Conservation (phyloP, 345 rosid genomes). For the Syzygium oleosum region DNA sequence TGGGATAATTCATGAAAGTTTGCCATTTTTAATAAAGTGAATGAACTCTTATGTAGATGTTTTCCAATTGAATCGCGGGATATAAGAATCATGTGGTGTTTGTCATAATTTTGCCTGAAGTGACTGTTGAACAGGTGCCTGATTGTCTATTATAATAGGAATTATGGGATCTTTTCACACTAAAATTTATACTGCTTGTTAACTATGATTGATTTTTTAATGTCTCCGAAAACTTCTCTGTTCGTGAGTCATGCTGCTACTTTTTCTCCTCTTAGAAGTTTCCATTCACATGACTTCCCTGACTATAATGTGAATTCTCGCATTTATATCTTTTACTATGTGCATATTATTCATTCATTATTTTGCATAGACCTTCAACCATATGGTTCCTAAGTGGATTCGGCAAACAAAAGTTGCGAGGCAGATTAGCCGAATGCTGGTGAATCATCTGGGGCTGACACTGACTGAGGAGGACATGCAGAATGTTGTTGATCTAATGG, state of each 20-base stretch:
- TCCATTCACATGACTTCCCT: neutral
- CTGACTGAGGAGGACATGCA: conserved; percentile 59
- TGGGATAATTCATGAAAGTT: neutral
- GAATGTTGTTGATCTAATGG: conserved; percentile 89
- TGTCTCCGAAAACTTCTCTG: neutral
- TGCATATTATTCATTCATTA: neutral
- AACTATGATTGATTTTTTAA: neutral
- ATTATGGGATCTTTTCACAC: neutral
- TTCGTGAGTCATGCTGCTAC: neutral
- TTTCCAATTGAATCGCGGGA: neutral
- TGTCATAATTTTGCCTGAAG: no score
- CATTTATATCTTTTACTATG: neutral
- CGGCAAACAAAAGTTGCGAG: conserved; percentile 45
- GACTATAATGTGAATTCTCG: neutral
- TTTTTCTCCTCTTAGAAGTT: neutral
- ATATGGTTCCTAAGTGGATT: conserved; percentile 61
- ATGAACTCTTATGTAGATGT: neutral
- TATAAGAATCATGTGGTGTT: no score
- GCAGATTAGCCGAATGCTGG: conserved; percentile 63
- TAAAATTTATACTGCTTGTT: neutral
- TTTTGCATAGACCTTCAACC: conserved; percentile 58
- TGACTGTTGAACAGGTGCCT: neutral
- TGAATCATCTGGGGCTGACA: conserved; percentile 84
- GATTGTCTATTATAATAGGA: neutral
- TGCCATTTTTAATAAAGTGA: neutral